Base-by-base conservation (phyloP, 495 filamentous ascomycete genomes). In the Talaromyces nanjingensis region DNA sequence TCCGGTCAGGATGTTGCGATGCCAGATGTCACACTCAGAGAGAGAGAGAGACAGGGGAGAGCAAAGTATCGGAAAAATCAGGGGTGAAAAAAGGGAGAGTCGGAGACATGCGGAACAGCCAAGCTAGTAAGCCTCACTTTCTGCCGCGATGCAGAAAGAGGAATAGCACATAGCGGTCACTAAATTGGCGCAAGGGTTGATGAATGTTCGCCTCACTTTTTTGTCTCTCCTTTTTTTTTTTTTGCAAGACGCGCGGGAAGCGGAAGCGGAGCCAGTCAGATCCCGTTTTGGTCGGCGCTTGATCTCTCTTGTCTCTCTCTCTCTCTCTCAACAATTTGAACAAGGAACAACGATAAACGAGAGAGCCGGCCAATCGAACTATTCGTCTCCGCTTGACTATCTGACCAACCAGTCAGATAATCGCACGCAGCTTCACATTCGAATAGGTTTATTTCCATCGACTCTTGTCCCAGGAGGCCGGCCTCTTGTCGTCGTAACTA, bases 391-490 rank as follows among this genome's bases (percentile, higher is more conserved):
- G 45, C 45, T 22, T 49, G 45, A 49, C 45, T 49, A 49, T 20
- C 45, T 49, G 45, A 49, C 45, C 7, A 20, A 49, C 45, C 45
- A 49, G 45, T 20, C 16, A 49, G 56, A 20, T 2, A 59, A 12
- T 34, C 27, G 55, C 27, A 33, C 27, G 56, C 56, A 37, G 20
- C 56, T 49, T 49, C 45, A 49, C 12, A 37, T 33, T 25, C 18
- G 56, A n/a, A 57, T 6, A 52, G 31, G 58, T 68, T 67, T 77
- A 81, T 68, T 81, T 79, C 78, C 78, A 81, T 58, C 78, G 78
- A 66, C 78, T 77, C 66, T 78, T 79, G 69, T 81, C 78, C 78
- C 77, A 79, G 64, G 77, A 76, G 2, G 77, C 76, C 12, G 78
- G 76, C 66, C 78, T 71, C 18, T 76, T 81, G 63, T 81, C 77